These are phyloP conservation scores for Adiantum capillusveneris DNA, from an alignment of 75 land plant genomes.

Conservation along the genomic window DNA sequence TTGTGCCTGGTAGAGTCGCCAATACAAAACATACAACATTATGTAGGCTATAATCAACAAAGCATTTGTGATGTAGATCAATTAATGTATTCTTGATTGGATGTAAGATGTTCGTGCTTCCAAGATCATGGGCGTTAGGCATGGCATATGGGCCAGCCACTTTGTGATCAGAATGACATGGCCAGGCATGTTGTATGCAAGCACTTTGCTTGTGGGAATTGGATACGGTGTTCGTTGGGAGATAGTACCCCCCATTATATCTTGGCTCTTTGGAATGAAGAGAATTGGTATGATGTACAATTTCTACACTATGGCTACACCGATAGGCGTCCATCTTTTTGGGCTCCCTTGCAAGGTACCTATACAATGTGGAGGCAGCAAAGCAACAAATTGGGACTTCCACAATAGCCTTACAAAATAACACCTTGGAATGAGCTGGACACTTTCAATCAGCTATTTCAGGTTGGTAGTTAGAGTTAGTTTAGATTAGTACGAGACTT, in stretches of 20 bases:
- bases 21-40: too few relatives aligned
- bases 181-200: constrained; percentile 67
- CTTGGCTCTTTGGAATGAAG: constrained; percentile 87
- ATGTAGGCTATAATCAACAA: too few relatives aligned
- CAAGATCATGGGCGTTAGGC: constrained; percentile 59
- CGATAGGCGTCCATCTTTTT: constrained; percentile 72
- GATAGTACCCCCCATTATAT: constrained; percentile 67
- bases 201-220: constrained; percentile 64
- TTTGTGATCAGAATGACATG: constrained; percentile 56
- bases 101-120: constrained; percentile 49
- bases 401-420: constrained; percentile 12
- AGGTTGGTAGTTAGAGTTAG: too few relatives aligned
- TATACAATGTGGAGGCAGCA: constrained; percentile 84
- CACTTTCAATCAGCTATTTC: too few relatives aligned
- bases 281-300: constrained; percentile 80
- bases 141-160: constrained; percentile 58
- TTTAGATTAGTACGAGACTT: too few relatives aligned
- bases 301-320: constrained; percentile 63
- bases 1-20: too few relatives aligned
- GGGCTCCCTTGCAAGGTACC: constrained; percentile 61
- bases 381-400: constrained; percentile 36
- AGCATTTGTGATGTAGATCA: too few relatives aligned
- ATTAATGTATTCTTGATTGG: too few relatives aligned
- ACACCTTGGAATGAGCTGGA: too few relatives aligned
- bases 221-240: constrained; percentile 89